phyloP scores from a whole-genome alignment of 371 early-diverging fungal genomes.

The Mucor circinelloides region DNA sequence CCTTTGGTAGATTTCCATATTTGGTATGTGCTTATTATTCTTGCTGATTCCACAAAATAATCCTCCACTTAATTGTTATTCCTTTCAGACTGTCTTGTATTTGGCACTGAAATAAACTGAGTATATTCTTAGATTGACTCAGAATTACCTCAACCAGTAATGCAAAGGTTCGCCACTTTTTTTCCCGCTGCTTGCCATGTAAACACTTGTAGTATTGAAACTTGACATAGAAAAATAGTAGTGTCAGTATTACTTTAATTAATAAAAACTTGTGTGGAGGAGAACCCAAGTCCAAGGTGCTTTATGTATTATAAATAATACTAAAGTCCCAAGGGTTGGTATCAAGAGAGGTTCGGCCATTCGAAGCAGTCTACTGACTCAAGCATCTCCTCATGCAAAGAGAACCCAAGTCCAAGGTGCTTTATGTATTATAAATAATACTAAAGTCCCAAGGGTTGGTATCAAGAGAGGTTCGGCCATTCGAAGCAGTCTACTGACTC shows the following conservation, averaged over 20 bases:
- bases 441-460: conserved; percentile 11
- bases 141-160: too few relatives aligned
- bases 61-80: too few relatives aligned
- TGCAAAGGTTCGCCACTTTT: too few relatives aligned
- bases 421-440: neutral
- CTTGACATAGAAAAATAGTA: neutral
- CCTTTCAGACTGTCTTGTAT: too few relatives aligned
- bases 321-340: conserved; percentile 11
- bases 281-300: neutral
- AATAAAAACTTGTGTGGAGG: neutral
- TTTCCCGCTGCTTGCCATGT: neutral
- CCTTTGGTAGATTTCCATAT: too few relatives aligned
- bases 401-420: neutral
- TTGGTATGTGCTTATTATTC: too few relatives aligned
- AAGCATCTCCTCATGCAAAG: neutral
- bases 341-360: conserved; percentile 20
- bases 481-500: neutral
- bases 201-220: neutral
- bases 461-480: conserved; percentile 20
- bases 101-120: too few relatives aligned
- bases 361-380: neutral
- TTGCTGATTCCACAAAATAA: too few relatives aligned
- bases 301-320: neutral
- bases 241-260: neutral
- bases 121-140: too few relatives aligned